These are phyloP conservation scores for Croton setiger DNA, from an alignment of 441 rosid species.

Conservation along the genomic window DNA sequence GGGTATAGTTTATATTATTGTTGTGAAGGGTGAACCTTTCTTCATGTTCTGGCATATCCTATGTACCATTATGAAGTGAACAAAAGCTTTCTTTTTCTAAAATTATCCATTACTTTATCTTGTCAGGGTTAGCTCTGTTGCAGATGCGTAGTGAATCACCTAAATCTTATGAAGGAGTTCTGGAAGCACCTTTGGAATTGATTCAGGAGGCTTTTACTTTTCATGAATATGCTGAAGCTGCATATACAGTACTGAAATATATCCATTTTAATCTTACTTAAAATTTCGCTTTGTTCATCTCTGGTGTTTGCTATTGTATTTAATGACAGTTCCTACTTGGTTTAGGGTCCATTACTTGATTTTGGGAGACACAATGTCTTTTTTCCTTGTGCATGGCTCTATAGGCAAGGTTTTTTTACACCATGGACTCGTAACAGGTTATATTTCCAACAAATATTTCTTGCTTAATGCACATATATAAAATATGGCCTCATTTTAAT, in stretches of 20 bases:
- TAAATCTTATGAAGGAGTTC: conserved; percentile 37
- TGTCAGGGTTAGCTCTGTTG: conserved; percentile 83
- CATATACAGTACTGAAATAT: conserved; percentile 61
- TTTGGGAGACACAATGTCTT: conserved; percentile 74
- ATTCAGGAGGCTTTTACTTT: conserved; percentile 63
- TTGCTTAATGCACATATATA: conserved; percentile 16
- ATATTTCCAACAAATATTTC: conserved; percentile 17
- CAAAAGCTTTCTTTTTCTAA: neutral
- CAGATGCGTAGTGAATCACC: conserved; percentile 47
- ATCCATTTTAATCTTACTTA: conserved; percentile 6
- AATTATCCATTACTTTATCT: conserved; percentile 5
- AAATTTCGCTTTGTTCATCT: neutral
- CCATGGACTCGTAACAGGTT: conserved; percentile 91
- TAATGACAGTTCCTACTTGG: conserved; percentile 17
- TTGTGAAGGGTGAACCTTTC: neutral
- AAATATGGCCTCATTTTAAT: neutral
- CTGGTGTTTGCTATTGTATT: conserved; percentile 2
- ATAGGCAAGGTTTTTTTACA: conserved; percentile 77
- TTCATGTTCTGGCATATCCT: neutral
- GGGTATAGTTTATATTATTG: neutral
- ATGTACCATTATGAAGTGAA: neutral
- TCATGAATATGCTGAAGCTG: conserved; percentile 91
- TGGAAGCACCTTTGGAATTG: conserved; percentile 58
- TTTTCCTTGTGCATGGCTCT: conserved; percentile 80
- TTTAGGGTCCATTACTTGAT: conserved; percentile 92